phyloP scores from a whole-genome alignment of 1,284 basidiomycete genomes.

The Phellopilus nigrolimitatus region DNA sequence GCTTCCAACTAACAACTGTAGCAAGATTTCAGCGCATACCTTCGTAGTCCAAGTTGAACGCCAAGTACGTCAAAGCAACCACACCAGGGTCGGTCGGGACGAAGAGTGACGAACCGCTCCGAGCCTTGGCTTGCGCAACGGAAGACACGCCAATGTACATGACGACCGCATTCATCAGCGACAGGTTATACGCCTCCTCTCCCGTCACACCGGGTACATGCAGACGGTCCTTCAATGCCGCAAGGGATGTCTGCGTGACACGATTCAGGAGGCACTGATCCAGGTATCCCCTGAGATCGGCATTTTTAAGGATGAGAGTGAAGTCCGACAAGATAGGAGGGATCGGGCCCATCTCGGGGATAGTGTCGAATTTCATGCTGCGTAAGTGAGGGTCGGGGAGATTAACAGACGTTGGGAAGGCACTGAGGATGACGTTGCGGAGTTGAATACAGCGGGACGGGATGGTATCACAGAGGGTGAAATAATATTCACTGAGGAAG shows the following conservation, averaged over 20 bases:
- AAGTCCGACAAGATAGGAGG: constrained; percentile 92
- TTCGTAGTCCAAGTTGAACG: constrained; percentile 84
- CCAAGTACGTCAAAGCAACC: constrained; percentile 76
- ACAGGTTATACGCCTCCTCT: constrained; percentile 77
- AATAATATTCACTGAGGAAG: constrained; percentile 96
- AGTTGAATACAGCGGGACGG: constrained; percentile 94
- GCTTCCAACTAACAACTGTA: constrained; percentile 1
- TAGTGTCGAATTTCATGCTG: constrained; percentile 62
- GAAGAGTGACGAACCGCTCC: constrained; percentile 77
- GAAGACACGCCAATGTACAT: constrained; percentile 92
- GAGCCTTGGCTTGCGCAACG: constrained; percentile 78
- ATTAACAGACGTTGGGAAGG: constrained; percentile 84
- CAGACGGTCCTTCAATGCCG: constrained; percentile 77
- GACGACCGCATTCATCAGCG: constrained; percentile 88
- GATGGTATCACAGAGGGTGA: constrained; percentile 90
- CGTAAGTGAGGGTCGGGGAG: constrained; percentile 88
- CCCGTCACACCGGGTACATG: constrained; percentile 51
- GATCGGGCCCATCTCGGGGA: constrained; percentile 85
- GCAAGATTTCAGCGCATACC: constrained; percentile 45
- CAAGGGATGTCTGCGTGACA: constrained; percentile 64
- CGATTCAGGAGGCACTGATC: constrained; percentile 81
- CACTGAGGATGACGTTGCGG: constrained; percentile 93
- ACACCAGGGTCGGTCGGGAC: constrained; percentile 78
- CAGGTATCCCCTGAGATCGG: constrained; percentile 72
- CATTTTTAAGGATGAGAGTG: constrained; percentile 70